Conservation (phyloP, 2,329 filamentous ascomycete species). For the Aschersonia sp. region DNA sequence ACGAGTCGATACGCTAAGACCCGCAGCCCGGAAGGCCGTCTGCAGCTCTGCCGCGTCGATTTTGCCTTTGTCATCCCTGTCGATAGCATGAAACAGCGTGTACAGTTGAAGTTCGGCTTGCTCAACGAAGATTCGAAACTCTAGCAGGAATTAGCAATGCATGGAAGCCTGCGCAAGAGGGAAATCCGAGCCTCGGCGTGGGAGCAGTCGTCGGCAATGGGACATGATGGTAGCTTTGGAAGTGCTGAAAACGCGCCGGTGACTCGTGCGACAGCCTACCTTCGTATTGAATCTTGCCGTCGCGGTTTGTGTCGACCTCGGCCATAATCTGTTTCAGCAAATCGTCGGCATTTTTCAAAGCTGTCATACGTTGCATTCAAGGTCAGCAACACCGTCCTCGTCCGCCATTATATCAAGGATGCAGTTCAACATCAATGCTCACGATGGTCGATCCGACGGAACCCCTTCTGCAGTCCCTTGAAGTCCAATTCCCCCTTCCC, state of each 20-base stretch:
- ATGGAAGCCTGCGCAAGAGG: background rate
- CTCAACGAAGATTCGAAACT: constrained; percentile 82
- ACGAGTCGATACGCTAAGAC: constrained; percentile 61
- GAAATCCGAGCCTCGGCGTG: background rate
- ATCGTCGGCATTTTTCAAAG: constrained; percentile 78
- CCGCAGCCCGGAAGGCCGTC: constrained; percentile 62
- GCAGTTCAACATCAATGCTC: constrained; percentile 12
- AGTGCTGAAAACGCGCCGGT: too few species aligned
- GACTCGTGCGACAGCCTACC: constrained; percentile 37
- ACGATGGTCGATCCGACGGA: constrained; percentile 89
- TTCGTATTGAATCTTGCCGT: constrained; percentile 83
- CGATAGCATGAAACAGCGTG: constrained; percentile 72
- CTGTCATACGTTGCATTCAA: constrained; percentile 15
- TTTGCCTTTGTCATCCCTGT: constrained; percentile 71
- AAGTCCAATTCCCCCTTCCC: constrained; percentile 71
- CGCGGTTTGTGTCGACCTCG: constrained; percentile 72
- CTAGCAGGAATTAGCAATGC: constrained; percentile 25
- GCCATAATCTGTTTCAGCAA: constrained; percentile 70
- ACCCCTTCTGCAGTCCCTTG: constrained; percentile 67
- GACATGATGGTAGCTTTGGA: too few species aligned
- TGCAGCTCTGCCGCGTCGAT: constrained; percentile 78
- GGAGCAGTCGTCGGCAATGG: too few species aligned
- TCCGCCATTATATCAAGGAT: too few species aligned
- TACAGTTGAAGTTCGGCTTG: constrained; percentile 75
- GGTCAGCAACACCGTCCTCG: background rate